Base-by-base conservation (phyloP, 306 rosid species). In the Pachyrhizus erosus region DNA sequence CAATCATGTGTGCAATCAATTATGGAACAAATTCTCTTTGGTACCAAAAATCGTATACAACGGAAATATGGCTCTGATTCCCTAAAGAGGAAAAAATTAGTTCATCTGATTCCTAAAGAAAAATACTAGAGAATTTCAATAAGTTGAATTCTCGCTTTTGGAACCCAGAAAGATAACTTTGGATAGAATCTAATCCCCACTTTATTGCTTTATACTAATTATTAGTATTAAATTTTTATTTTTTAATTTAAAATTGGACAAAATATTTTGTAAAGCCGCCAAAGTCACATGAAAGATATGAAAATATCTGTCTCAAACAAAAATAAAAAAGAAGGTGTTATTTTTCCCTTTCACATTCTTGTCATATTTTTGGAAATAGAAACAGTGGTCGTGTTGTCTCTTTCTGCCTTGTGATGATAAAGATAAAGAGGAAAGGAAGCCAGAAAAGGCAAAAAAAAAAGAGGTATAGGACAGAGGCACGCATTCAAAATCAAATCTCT, bases 351-450 rank as follows among this genome's bases (percentile, higher is more conserved):
- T 69, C 33, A 21, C 27, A 2, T 40, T 69, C 27, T 34, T 66
- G 48, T 66, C 48, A 34, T 66, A 39, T n/a, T 65, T 33, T 3
- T 65, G 20, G 24, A 37, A 65, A 42, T 48, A 33, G 7, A 54
- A 73, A 73, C 1, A 70, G 86, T 76, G 87, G 86, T 84, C 84
- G 74, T 84, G 20, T 20, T 5, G 64, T 29, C 73, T 34, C 45
- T 76, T 60, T 58, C 13, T 43, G 9, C 42, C 78, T 9, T 61
- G 80, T 76, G 61, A 76, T 27, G 58, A 42, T 43, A 45, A 62
- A 76, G 72, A 26, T 3, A 39, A 66, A 65, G 57, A 29, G 17
- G n/a, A 61, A 77, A 46, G 46, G 14, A 31, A 70, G 61, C 27
- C 33, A 9, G 43, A 79, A 78, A 82, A 45, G 33, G 66, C 62